phyloP scores from a whole-genome alignment of 805 yeast genomes.

The Wickerhamiella slavikovae region DNA sequence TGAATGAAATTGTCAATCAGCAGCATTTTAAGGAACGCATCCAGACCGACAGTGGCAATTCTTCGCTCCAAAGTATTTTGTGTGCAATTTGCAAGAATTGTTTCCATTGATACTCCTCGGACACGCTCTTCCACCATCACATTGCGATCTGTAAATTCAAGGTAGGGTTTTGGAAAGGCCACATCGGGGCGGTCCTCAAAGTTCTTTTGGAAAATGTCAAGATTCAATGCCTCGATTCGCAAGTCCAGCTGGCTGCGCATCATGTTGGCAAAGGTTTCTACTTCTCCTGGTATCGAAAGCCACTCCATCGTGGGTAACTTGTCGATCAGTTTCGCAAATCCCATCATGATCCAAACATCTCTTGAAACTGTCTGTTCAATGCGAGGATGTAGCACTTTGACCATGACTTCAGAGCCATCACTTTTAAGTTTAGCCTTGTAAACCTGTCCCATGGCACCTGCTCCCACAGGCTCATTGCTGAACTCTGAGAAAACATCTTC shows the following conservation, averaged over 20 bases:
- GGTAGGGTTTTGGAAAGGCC: slow-evolving; percentile 62
- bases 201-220: slow-evolving; percentile 48
- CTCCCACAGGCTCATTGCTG: slow-evolving; percentile 59
- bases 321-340: slow-evolving; percentile 55
- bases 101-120: slow-evolving; percentile 65
- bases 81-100: slow-evolving; percentile 26
- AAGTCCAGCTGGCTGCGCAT: slow-evolving; percentile 82
- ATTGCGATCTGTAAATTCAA: slow-evolving; percentile 40
- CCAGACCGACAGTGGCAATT: slow-evolving; percentile 65
- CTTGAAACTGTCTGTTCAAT: slow-evolving; percentile 54
- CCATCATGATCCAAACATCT: slow-evolving; percentile 66
- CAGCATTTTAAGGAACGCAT: slow-evolving; percentile 83
- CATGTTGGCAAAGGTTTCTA: slow-evolving; percentile 61
- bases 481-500: slow-evolving; percentile 71
- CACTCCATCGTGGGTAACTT: slow-evolving; percentile 89
- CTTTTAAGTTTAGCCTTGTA: slow-evolving; percentile 45
- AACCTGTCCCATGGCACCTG: slow-evolving; percentile 98
- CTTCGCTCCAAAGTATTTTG: slow-evolving; percentile 22
- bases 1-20: slow-evolving; percentile 86
- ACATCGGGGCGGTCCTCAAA: slow-evolving; percentile 38
- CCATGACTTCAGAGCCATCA: slow-evolving; percentile 38
- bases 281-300: slow-evolving; percentile 89
- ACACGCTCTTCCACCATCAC: slow-evolving; percentile 75
- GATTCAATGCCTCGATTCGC: slow-evolving; percentile 71
- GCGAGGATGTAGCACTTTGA: slow-evolving; percentile 80